Percentiles rank a stretch among this genome's conserved stretches.
phyloP scores from a whole-genome alignment of 345 rosid genomes.

The Eucalyptus cloeziana region DNA sequence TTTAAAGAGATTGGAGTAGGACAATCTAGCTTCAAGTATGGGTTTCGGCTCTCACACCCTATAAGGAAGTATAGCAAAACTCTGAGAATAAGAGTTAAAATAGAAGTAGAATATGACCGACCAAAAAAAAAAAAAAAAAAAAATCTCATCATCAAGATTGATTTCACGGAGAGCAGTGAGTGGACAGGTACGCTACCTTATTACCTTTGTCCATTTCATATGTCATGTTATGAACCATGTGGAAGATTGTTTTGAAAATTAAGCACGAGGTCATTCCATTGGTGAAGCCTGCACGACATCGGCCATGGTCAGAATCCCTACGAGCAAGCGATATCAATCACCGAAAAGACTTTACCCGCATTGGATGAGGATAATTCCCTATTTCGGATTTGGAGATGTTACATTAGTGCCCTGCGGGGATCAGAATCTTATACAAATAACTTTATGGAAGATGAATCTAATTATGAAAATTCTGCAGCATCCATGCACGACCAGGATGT shows the following conservation, averaged over 20 bases:
- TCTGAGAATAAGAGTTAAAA: accelerated
- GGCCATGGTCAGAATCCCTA: conserved; percentile 53
- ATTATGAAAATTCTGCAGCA: not conserved
- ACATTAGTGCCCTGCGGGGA: not conserved
- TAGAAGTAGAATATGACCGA: too few species aligned
- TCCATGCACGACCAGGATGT: not conserved
- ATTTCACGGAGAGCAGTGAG: conserved; percentile 67
- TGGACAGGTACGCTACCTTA: conserved; percentile 56
- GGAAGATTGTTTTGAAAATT: not conserved
- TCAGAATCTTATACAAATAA: not conserved
- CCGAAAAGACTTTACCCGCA: conserved; percentile 58
- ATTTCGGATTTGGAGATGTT: conserved; percentile 68
- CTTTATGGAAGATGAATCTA: not conserved
- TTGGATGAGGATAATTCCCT: conserved; percentile 84
- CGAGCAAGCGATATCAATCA: conserved; percentile 70
- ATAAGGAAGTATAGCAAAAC: accelerated
- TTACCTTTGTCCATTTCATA: not conserved
- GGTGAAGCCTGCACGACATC: conserved; percentile 45
- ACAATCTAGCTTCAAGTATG: accelerated
- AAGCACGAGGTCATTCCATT: conserved; percentile 62
- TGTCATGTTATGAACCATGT: not conserved
- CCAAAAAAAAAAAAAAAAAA: too few species aligned
- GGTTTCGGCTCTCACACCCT: accelerated
- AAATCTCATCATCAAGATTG: conserved; percentile 65
- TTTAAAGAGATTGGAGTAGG: accelerated